phyloP scores from a whole-genome alignment of 352 stramenopile species.

The Globisporangium acanthophoron region DNA sequence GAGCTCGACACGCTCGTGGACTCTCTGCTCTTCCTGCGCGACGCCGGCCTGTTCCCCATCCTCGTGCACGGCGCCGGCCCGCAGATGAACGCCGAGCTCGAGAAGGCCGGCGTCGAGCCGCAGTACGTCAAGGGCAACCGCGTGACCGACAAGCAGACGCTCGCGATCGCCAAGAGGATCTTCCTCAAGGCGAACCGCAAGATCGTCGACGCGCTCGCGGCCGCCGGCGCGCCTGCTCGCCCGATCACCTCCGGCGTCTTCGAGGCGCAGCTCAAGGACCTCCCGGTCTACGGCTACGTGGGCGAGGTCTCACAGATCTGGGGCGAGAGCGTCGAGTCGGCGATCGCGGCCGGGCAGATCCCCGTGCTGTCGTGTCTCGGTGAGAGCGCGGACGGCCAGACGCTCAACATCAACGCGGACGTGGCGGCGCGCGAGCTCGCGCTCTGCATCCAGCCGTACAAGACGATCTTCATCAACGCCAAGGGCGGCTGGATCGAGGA shows the following conservation, averaged over 20 bases:
- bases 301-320: constrained; percentile 79
- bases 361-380: constrained; percentile 84
- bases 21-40: constrained; percentile 79
- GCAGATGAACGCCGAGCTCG: constrained; percentile 88
- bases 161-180: constrained; percentile 82
- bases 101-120: constrained; percentile 71
- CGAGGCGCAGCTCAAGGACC: constrained; percentile 72
- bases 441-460: constrained; percentile 76
- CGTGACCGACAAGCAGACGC: constrained; percentile 83
- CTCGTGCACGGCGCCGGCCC: constrained; percentile 85
- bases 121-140: constrained; percentile 86
- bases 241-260: constrained; percentile 87
- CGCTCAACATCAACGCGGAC: constrained; percentile 89
- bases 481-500: constrained; percentile 88
- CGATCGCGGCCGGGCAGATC: constrained; percentile 67
- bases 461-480: constrained; percentile 88
- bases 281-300: constrained; percentile 82
- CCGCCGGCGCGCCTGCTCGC: constrained; percentile 54
- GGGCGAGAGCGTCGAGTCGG: constrained; percentile 55
- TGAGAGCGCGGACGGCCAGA: constrained; percentile 64
- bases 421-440: constrained; percentile 77
- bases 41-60: constrained; percentile 81
- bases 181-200: constrained; percentile 82
- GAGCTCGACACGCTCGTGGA: constrained; percentile 82
- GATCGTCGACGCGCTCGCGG: constrained; percentile 70